These are phyloP conservation scores for Phanerochaete sordida DNA, from an alignment of 768 basidiomycete species.

Conservation along the genomic window DNA sequence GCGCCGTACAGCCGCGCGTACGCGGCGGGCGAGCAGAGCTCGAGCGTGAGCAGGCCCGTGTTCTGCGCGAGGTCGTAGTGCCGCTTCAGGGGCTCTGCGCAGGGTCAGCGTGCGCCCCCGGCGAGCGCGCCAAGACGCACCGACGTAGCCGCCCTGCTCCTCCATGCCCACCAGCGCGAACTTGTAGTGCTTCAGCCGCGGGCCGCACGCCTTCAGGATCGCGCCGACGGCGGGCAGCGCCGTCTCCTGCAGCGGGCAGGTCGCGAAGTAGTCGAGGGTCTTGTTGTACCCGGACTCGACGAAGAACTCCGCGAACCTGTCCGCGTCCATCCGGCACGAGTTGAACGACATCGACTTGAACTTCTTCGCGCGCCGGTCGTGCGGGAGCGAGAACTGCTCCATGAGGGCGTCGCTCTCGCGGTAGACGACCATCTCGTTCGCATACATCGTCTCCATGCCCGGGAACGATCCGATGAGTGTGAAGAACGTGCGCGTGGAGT, in stretches of 20 bases:
- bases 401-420: constrained; percentile 1
- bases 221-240: background rate
- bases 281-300: background rate
- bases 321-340: constrained; percentile 5
- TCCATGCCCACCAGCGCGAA: constrained; percentile 11
- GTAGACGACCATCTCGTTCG: constrained; percentile 12
- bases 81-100: background rate
- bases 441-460: constrained; percentile 4
- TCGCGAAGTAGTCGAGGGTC: constrained; percentile 2
- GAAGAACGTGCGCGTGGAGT: constrained; percentile 11
- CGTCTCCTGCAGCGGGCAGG: constrained; percentile 12
- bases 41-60: constrained; percentile 4
- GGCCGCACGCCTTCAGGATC: background rate
- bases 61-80: background rate
- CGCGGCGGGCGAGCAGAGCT: constrained; percentile 15
- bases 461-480: constrained; percentile 8
- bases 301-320: constrained; percentile 7
- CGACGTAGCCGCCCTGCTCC: constrained; percentile 7
- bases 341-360: constrained; percentile 5
- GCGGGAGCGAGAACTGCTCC: background rate
- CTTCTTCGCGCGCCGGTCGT: background rate
- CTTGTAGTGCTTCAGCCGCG: constrained; percentile 11
- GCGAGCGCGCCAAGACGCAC: constrained; percentile 1
- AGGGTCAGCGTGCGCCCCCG: background rate
- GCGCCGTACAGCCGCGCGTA: constrained; percentile 10